These are phyloP conservation scores for Phialophora verrucosa DNA, from an alignment of 2,329 filamentous ascomycete species.

Conservation along the genomic window DNA sequence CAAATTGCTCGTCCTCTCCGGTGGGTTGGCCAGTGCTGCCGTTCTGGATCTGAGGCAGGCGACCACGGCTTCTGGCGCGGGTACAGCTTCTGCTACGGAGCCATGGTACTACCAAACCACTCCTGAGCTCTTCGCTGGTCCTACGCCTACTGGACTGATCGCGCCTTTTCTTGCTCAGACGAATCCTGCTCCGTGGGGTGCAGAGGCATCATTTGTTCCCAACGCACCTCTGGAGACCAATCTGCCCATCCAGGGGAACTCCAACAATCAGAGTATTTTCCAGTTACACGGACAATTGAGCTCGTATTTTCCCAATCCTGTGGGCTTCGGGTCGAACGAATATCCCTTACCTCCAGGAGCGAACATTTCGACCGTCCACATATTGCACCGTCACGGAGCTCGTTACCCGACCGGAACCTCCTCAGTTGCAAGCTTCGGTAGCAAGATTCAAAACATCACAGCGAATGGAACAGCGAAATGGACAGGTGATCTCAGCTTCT, in stretches of 20 bases:
- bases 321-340: slow-evolving; percentile 75
- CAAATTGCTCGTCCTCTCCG: slow-evolving; percentile 1
- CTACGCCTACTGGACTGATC: slow-evolving; percentile 62
- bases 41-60: slow-evolving; percentile 23
- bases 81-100: slow-evolving; percentile 23
- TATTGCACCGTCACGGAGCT: slow-evolving; percentile 75
- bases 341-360: slow-evolving; percentile 67
- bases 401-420: slow-evolving; percentile 71
- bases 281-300: slow-evolving; percentile 71
- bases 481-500: slow-evolving; percentile 66
- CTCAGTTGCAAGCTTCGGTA: slow-evolving; percentile 61
- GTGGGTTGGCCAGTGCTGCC: slow-evolving; percentile 23
- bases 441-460: slow-evolving; percentile 62
- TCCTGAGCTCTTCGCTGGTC: slow-evolving; percentile 34
- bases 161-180: slow-evolving; percentile 75
- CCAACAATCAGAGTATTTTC: slow-evolving; percentile 69
- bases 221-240: slow-evolving; percentile 74
- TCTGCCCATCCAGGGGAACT: slow-evolving; percentile 67
- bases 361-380: slow-evolving; percentile 72
- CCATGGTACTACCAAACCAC: slow-evolving; percentile 37
- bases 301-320: slow-evolving; percentile 71
- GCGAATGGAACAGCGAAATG: slow-evolving; percentile 59
- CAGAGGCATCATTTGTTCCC: slow-evolving; percentile 66
- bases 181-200: slow-evolving; percentile 66
- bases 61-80: slow-evolving; percentile 10